Percentiles rank a stretch among this genome's conserved stretches.
Conservation (phyloP, 768 basidiomycete species). For the Tulasnella calospora region DNA sequence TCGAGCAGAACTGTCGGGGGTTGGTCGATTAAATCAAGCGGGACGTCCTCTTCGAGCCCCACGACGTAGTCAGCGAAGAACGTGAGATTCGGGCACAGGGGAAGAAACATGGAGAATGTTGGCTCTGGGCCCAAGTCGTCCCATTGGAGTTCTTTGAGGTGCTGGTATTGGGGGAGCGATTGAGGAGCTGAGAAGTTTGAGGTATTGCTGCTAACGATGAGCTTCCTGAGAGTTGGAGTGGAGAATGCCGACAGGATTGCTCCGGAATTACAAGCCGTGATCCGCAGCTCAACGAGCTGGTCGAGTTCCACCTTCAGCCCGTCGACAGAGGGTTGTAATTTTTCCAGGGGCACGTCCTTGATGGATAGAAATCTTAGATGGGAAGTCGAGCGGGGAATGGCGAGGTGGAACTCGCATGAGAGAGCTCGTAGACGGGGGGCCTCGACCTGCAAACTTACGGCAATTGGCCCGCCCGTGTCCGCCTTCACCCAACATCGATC, state of each 20-base stretch:
- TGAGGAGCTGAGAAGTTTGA: not conserved
- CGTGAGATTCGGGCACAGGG: not conserved
- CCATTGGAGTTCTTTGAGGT: not conserved
- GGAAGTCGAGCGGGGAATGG: too few species aligned
- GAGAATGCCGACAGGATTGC: not conserved
- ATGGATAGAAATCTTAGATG: too few species aligned
- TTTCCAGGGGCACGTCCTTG: not conserved
- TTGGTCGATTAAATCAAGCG: not conserved
- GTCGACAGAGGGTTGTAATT: not conserved
- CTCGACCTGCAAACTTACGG: too few species aligned
- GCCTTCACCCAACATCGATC: too few species aligned
- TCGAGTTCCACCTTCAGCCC: not conserved
- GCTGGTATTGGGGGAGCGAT: not conserved
- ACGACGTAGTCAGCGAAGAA: not conserved
- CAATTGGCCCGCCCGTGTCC: too few species aligned
- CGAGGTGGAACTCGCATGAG: too few species aligned
- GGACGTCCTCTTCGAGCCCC: not conserved
- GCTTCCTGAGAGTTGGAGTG: not conserved
- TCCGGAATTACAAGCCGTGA: not conserved
- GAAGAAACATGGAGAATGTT: not conserved
- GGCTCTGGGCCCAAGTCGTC: not conserved
- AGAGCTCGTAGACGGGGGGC: too few species aligned
- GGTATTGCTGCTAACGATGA: not conserved
- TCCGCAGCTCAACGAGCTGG: not conserved
- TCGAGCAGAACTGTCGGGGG: not conserved